Evolutionary conservation across 495 filamentous ascomycete genomes (phyloP).

Genomic region (Hypoxylon perforatum): DNA sequence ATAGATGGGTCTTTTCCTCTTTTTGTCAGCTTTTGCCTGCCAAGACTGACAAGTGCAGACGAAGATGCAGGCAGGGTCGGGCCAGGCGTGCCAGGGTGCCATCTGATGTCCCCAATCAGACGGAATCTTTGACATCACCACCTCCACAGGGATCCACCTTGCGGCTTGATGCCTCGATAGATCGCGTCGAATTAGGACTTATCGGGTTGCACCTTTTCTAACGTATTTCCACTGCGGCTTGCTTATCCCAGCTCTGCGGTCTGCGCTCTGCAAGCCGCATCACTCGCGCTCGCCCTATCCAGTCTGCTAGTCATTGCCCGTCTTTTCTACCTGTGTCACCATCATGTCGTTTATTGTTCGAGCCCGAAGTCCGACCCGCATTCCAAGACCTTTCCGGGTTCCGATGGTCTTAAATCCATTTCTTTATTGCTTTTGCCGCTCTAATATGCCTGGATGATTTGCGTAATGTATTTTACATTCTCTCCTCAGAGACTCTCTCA

Average conservation of each 20-base stretch:
- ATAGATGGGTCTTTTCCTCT: too few species aligned
- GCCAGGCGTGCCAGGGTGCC: neutral
- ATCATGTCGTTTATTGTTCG: constrained; percentile 13
- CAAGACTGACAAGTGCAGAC: neutral
- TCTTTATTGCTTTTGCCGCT: constrained; percentile 17
- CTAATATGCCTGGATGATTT: neutral
- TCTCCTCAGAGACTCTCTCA: neutral
- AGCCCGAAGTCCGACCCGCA: constrained; percentile 35
- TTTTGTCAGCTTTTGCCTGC: neutral
- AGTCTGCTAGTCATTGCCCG: neutral
- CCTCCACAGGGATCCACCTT: constrained; percentile 27
- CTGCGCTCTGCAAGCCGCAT: neutral
- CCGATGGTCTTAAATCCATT: constrained; percentile 27
- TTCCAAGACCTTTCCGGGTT: constrained; percentile 12
- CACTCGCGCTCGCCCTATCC: neutral
- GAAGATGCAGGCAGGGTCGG: constrained; percentile 5
- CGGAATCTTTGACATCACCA: constrained; percentile 35
- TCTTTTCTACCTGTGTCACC: constrained; percentile 3
- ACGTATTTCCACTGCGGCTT: neutral
- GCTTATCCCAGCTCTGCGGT: neutral
- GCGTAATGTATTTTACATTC: constrained; percentile 8
- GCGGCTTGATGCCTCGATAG: constrained; percentile 32
- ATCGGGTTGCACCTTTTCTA: constrained; percentile 9
- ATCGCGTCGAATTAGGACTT: constrained; percentile 14
- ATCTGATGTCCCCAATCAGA: constrained; percentile 7